Evolutionary conservation across 75 land plant species (phyloP), one percentile per base, ranked within the genome.

Genomic region (Picea glauca): DNA sequence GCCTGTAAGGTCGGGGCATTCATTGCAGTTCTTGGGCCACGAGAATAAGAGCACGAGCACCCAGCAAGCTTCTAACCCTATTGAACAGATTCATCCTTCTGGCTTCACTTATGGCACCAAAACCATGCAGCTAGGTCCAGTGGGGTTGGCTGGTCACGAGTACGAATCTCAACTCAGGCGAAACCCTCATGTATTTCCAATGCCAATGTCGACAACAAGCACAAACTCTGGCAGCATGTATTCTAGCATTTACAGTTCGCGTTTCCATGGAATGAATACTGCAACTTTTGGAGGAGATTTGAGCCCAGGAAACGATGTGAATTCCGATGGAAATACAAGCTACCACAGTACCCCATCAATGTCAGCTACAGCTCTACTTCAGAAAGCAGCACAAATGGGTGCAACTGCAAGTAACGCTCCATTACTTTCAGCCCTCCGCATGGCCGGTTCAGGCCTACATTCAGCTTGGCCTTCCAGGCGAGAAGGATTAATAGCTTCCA

Each of bases 301-400:
- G 7, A 17, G 46, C 32, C 72, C 72, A 0, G 38, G 38, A 35
- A 40, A 68, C 21, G 46, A 68, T 33, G 3, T 40, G 43, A 50
- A 50, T 50, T 50, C 56, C 56, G 74, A 70, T 2, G 54, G 74
- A 43, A 70, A 3, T 21, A 38, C 23, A 38, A 15, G 20, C 15
- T 40, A 12, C 74, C 1, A 43, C 23, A 43, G n/a, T 46, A 70
- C 72, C 13, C 74, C 88, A 35, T 87, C 85, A 74, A 85, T 85
- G 88, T 87, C 88, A 30, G 88, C 88, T 60, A 87, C 88, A 8
- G 88, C 88, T 12, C 58, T 87, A 74, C 88, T 87, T 35, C 88
- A 87, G 78, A 87, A 87, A 75, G 88, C 88, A 32, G 88, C 88
- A 8, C 88, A 87, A 56, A 85, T 87, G 88, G 88, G 88, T 32